Base-by-base conservation (phyloP, 495 filamentous ascomycete genomes). In the Choiromyces venosus region DNA sequence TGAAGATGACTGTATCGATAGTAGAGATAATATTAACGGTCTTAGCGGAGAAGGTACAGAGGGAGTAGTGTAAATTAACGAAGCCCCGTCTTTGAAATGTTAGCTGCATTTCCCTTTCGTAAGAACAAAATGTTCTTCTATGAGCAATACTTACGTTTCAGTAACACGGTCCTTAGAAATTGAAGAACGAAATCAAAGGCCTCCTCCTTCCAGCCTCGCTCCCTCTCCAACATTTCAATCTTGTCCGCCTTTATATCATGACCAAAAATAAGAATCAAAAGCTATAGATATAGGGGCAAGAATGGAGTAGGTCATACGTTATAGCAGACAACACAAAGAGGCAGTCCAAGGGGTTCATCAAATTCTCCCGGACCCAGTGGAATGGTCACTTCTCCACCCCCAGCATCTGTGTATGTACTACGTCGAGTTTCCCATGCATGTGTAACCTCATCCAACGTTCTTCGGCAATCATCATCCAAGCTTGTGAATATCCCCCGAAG, bases 111-210 rank as follows among this genome's bases (percentile, higher is more conserved):
- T 39, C 33, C 29, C 25, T 39, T 35, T 61, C 35, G 9, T 67
- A 25, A 68, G 38, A 52, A 52, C 35, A 37, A 4, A 16, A 29
- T 21, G n/a, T 29, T 7, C n/a, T 25, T 25, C 12, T n/a, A 25
- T 56, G 21, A 25, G 38, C 37, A 3, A 9, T 2, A 80, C 89
- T 78, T 86, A 94, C 93, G 94, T 83, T 93, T 92, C 69, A 97
- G 83, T 25, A 97, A 85, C 42, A 96, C 88, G 0, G 94, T 96
- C 68, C 94, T 87, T 82, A 97, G 81, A 81, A 92, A 94, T 79
- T 97, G 94, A 38, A 96, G 85, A 46, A 97, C 89, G 74, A 93
- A 92, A 79, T 97, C 94, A 76, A 97, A 97, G 70, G 95, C 90
- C 77, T 95, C 92, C 83, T 97, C 94, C 78, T 92, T 93, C 93